Base-by-base conservation (phyloP, 2,329 filamentous ascomycete species). In the Penicillium sp. region DNA sequence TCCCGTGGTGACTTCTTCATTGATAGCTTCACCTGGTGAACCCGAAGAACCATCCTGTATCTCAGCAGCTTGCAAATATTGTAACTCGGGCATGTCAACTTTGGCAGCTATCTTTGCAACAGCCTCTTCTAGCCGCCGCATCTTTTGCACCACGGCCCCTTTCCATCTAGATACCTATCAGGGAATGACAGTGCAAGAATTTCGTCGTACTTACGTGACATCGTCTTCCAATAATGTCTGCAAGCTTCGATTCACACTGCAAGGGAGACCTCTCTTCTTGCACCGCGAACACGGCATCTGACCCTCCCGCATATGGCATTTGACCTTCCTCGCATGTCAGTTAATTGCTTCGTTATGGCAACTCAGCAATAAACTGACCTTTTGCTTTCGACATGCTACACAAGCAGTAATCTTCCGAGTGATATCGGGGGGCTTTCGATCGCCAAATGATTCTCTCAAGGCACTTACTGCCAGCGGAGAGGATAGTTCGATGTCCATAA, bases 141-240 rank as follows among this genome's bases (percentile, higher is more conserved):
- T 64, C 49, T 74, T 75, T 42, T 67, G 61, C 18, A 72, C 69
- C 37, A 77, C 67, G 10, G 64, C 57, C 3, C 68, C 64, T 62
- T 77, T 77, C 75, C 75, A 78, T 47, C 72, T 74, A 47, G 1
- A 45, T 12, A 2, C 34, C 16, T 29, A 6, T 49, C 4, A 51
- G 44, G n/a, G 32, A 6, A 18, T 29, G 16, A 18, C 10, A 7
- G 31, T 18, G 13, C 13, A 34, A 34, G 10, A 21, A 16, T 42
- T 9, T n/a, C 9, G 46, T 32, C 15, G 23, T 39, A 45, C 63
- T 60, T 58, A 70, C 64, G 62, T 63, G 23, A 66, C 69, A 61
- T 77, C 75, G 38, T 68, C 68, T 52, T 77, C 74, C 25, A 77
- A 59, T 37, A 77, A 60, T 68, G 74, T 77, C 54, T 77, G 73